A percentile compares a stretch with the other conserved stretches of the same genome.
These are phyloP conservation scores for Quercus glauca DNA, from an alignment of 306 rosid genomes.

Conservation along the genomic window DNA sequence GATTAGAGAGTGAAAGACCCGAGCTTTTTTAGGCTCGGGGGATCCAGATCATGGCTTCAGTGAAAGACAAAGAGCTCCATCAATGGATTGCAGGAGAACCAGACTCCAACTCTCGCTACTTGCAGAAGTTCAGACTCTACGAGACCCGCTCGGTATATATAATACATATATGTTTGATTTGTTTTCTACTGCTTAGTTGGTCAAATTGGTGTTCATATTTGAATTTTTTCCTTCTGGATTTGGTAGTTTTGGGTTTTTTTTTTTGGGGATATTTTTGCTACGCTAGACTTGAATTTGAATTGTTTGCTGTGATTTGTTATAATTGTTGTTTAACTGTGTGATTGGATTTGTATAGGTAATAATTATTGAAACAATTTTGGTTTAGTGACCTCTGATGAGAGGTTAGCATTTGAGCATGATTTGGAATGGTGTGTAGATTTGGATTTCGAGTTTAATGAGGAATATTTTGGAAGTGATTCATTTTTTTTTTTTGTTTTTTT, in stretches of 20 bases:
- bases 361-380: not conserved
- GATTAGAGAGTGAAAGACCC: slow-evolving; percentile 26
- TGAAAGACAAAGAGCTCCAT: slow-evolving; percentile 34
- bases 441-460: not conserved
- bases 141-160: slow-evolving; percentile 87
- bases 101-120: slow-evolving; percentile 38
- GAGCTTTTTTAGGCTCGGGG: slow-evolving; percentile 60
- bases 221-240: slow-evolving; percentile 1
- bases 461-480: not conserved
- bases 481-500: no score
- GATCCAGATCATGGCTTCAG: slow-evolving; percentile 60
- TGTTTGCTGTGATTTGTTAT: not conserved
- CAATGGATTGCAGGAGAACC: slow-evolving; percentile 34
- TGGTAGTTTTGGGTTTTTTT: not conserved
- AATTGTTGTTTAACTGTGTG: not conserved
- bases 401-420: not conserved
- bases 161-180: not conserved
- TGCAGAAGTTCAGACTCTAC: slow-evolving; percentile 95
- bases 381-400: not conserved
- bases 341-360: not conserved
- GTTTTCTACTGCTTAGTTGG: slow-evolving; percentile 8
- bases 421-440: not conserved
- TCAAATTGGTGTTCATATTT: not conserved
- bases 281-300: not conserved
- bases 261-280: not conserved